Evolutionary conservation across 768 basidiomycete species (phyloP), one percentile per base, ranked within the genome.

Genomic region (Chalciporus pseudorubinellus): DNA sequence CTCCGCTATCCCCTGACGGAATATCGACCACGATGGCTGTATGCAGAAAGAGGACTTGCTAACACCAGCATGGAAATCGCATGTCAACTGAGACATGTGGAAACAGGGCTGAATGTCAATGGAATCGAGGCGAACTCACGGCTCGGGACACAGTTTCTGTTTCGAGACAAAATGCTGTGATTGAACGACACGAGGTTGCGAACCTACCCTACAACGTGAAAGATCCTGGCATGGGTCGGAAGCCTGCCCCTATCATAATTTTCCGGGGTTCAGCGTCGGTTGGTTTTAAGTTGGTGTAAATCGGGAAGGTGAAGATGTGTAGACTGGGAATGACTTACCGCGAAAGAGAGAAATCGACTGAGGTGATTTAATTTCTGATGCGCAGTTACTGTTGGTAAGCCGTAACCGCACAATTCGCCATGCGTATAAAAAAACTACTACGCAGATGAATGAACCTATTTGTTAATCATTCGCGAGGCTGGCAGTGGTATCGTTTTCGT

Each of bases 141-240:
- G 38, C 8, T 31, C 10, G 22, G 51, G 42, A 54, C 24, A 11
- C 1, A 7, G 14, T 46, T 59, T 51, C 59, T 58, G 51, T 48
- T 59, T 53, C 33, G 48, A 54, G 57, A 19, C 3, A 42, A 21
- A 40, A 62, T 55, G 60, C 58, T 54, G 60, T 65, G 56, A 50
- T 16, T 20, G 36, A 31, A 28, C 43, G 60, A 52, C 57, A 65
- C 53, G 62, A 53, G 53, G 41, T 21, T 44, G 53, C 50, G 56
- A 61, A 51, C 53, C 48, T 53, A 33, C 49, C 21, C 43, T 20
- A 9, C 26, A 24, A 31, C 19, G 19, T 31, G 39, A 50, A 52
- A 47, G 39, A 28, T 48, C 38, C 47, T 45, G 41, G 31, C 19
- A 36, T n/a, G 39, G 24, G 38, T n/a, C 31, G 7, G 28, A 10